Evolutionary conservation across 768 basidiomycete species (phyloP).

Genomic region (Trametes gibbosa): DNA sequence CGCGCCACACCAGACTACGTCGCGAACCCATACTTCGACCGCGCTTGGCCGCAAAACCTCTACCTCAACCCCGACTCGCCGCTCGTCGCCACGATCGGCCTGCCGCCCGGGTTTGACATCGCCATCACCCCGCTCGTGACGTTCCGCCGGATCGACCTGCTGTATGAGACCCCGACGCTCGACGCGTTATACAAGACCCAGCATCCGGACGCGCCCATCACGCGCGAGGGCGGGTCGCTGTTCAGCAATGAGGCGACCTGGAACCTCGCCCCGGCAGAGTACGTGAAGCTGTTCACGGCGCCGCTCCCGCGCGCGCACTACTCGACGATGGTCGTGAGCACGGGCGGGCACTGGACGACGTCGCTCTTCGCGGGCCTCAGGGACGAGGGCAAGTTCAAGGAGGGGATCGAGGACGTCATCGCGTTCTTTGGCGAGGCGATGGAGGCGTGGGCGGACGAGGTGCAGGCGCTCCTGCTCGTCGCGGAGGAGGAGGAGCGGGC

Average conservation of each 20-base stretch:
- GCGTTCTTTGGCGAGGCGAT: constrained; percentile 59
- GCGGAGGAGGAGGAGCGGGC: constrained; percentile 28
- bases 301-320: constrained; percentile 52
- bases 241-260: constrained; percentile 58
- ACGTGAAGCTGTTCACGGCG: constrained; percentile 46
- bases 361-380: constrained; percentile 46
- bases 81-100: constrained; percentile 38
- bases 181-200: constrained; percentile 32
- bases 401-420: constrained; percentile 54
- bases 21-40: constrained; percentile 52
- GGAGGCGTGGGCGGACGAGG: constrained; percentile 49
- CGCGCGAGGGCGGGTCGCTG: constrained; percentile 26
- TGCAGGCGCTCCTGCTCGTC: constrained; percentile 44
- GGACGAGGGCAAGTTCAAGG: constrained; percentile 36
- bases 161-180: constrained; percentile 49
- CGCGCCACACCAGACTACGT: constrained; percentile 62
- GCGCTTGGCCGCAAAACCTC: constrained; percentile 62
- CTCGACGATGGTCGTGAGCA: constrained; percentile 59
- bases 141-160: constrained; percentile 64
- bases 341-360: constrained; percentile 70
- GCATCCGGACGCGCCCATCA: constrained; percentile 13
- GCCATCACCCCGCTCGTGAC: constrained; percentile 58
- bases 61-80: constrained; percentile 59
- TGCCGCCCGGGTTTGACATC: constrained; percentile 55
- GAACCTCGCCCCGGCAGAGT: constrained; percentile 51